phyloP scores from a whole-genome alignment of 495 filamentous ascomycete genomes.

The Aspergillus diversus region DNA sequence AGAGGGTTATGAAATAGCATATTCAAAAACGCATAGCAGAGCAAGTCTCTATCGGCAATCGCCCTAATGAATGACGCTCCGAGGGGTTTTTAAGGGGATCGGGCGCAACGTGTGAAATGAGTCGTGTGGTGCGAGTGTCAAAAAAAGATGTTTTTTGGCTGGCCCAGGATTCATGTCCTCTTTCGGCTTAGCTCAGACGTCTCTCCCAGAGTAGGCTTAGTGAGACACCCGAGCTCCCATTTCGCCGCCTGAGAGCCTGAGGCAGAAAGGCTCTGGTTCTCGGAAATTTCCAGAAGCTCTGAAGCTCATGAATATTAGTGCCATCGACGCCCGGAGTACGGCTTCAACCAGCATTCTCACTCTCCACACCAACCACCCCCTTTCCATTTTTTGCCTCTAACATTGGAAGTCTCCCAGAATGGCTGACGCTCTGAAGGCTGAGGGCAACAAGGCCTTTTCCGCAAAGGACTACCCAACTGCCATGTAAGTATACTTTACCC shows the following conservation, averaged over 20 bases:
- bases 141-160: slow-evolving; percentile 39
- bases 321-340: slow-evolving; percentile 17
- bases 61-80: not conserved
- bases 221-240: slow-evolving; percentile 23
- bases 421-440: slow-evolving; percentile 78
- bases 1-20: slow-evolving; percentile 36
- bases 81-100: not conserved
- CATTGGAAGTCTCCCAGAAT: slow-evolving; percentile 34
- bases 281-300: slow-evolving; percentile 58
- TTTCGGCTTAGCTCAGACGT: slow-evolving; percentile 27
- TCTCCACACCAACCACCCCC: slow-evolving; percentile 6
- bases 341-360: slow-evolving; percentile 5
- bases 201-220: slow-evolving; percentile 34
- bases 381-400: slow-evolving; percentile 10
- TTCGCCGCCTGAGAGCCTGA: slow-evolving; percentile 31
- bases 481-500: slow-evolving; percentile 67
- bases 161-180: slow-evolving; percentile 29
- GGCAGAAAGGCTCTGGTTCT: slow-evolving; percentile 22
- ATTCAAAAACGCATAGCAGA: slow-evolving; percentile 26
- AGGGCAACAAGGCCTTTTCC: slow-evolving; percentile 97
- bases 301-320: slow-evolving; percentile 28
- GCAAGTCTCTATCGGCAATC: slow-evolving; percentile 5
- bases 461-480: slow-evolving; percentile 96
- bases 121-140: slow-evolving; percentile 23
- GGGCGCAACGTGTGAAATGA: not conserved